phyloP scores from a whole-genome alignment of 2,329 filamentous ascomycete species.

The Colletotrichum phormii region DNA sequence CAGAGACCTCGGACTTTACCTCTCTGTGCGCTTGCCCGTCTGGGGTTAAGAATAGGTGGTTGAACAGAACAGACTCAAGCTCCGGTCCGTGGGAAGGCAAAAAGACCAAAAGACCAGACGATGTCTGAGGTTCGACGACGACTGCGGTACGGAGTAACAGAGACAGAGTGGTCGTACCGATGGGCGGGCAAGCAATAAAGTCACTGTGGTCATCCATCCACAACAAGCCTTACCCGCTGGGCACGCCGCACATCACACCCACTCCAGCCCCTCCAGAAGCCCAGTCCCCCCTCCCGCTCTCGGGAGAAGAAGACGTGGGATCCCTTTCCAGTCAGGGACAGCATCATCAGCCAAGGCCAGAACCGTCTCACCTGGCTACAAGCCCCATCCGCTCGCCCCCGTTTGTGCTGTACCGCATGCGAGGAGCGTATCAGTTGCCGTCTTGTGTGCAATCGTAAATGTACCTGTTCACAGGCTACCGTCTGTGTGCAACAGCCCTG shows the following conservation, averaged over 20 bases:
- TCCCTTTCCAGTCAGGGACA: constrained; percentile 1
- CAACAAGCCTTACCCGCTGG: background rate
- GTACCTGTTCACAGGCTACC: background rate
- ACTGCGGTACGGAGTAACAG: background rate
- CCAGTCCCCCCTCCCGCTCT: background rate
- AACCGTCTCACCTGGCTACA: constrained; percentile 32
- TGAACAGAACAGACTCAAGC: constrained; percentile 13
- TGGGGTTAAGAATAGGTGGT: background rate
- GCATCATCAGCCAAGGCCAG: constrained; percentile 34
- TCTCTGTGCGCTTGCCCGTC: background rate
- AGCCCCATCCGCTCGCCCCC: constrained; percentile 12
- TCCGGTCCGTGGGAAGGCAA: background rate
- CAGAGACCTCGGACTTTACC: background rate
- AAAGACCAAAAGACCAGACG: constrained; percentile 13
- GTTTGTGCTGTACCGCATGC: constrained; percentile 17
- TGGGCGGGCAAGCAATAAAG: background rate
- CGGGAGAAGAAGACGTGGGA: background rate
- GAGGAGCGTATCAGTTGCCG: background rate
- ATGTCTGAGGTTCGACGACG: constrained; percentile 23
- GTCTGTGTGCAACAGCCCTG: background rate
- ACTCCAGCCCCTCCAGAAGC: background rate
- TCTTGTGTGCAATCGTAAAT: too few relatives aligned
- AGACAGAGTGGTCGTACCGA: constrained; percentile 3
- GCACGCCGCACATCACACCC: background rate
- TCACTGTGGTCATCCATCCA: background rate